A percentile compares a stretch with the other conserved stretches of the same genome.
These are phyloP conservation scores for Mychonastes homosphaera DNA, from an alignment of 139 green algal species.

Conservation along the genomic window DNA sequence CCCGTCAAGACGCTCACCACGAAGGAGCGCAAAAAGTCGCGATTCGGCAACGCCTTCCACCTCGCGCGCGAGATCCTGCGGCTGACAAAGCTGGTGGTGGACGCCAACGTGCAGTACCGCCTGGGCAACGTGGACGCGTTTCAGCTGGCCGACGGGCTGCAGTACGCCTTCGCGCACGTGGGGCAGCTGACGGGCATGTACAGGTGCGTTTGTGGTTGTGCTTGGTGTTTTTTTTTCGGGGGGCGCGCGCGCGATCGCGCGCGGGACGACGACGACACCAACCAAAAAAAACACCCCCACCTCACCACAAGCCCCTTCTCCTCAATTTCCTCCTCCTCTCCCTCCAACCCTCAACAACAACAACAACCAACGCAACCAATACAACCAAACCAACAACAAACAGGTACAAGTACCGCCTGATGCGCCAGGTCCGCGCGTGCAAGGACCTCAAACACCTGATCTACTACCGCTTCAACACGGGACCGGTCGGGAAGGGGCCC, in stretches of 20 bases:
- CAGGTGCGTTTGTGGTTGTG: slow-evolving; percentile 5
- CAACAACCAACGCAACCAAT: too few species aligned
- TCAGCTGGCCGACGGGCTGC: slow-evolving; percentile 97
- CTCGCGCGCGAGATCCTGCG: slow-evolving; percentile 97
- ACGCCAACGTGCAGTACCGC: slow-evolving; percentile 93
- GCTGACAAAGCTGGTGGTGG: slow-evolving; percentile 97
- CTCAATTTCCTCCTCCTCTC: too few species aligned
- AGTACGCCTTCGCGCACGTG: slow-evolving; percentile 98
- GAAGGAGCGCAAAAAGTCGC: slow-evolving; percentile 98
- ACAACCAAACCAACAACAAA: slow-evolving; percentile 40
- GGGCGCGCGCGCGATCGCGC: too few species aligned
- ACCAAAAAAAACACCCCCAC: too few species aligned
- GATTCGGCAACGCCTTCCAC: slow-evolving; percentile 99
- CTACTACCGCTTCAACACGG: slow-evolving; percentile 99
- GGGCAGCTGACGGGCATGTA: slow-evolving; percentile 98
- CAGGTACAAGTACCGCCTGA: slow-evolving; percentile 96
- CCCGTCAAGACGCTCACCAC: slow-evolving; percentile 99
- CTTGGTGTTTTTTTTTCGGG: neutral
- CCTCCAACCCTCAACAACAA: too few species aligned
- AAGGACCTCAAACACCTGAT: slow-evolving; percentile 99
- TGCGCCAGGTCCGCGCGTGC: slow-evolving; percentile 98
- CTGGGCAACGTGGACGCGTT: slow-evolving; percentile 99
- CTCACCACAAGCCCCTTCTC: too few species aligned
- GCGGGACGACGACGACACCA: too few species aligned
- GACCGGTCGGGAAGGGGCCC: slow-evolving; percentile 92